A percentile compares a stretch with the other conserved stretches of the same genome.
Conservation (phyloP, 441 rosid genomes). For the Biscutella laevigata region DNA sequence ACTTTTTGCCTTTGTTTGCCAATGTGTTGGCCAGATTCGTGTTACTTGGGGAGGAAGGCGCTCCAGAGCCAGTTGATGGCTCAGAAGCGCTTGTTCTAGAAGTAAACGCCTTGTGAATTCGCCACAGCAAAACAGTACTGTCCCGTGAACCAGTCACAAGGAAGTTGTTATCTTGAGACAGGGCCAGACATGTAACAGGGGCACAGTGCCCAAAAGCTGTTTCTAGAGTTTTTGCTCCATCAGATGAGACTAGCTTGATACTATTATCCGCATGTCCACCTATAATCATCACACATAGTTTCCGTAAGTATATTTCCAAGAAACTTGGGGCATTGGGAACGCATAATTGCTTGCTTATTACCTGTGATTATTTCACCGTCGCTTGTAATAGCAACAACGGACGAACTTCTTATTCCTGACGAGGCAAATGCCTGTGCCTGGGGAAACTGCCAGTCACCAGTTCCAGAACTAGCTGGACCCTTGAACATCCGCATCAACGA, state of each 20-base stretch:
- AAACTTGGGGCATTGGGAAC: not conserved
- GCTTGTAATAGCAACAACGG: conserved; percentile 69
- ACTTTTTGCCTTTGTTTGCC: conserved; percentile 57
- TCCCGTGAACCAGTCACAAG: conserved; percentile 94
- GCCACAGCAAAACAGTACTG: conserved; percentile 84
- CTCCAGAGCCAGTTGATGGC: conserved; percentile 36
- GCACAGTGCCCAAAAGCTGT: conserved; percentile 89
- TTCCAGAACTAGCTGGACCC: conserved; percentile 54
- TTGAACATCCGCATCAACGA: conserved; percentile 86
- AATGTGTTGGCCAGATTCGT: conserved; percentile 37
- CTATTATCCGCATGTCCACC: conserved; percentile 98
- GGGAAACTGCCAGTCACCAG: conserved; percentile 76
- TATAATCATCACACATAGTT: conserved; percentile 26
- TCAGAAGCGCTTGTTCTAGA: conserved; percentile 53
- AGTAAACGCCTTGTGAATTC: conserved; percentile 53
- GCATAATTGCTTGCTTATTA: conserved; percentile 21
- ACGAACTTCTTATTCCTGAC: conserved; percentile 75
- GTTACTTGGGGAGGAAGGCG: conserved; percentile 40
- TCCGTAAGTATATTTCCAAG: not conserved
- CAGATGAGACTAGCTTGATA: conserved; percentile 76
- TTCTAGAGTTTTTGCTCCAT: conserved; percentile 87
- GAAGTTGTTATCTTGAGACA: conserved; percentile 75
- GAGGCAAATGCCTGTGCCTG: conserved; percentile 89
- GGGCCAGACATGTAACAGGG: conserved; percentile 94
- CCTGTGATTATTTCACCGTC: conserved; percentile 91